Conservation (phyloP, 345 rosid species). For the Conringia planisiliqua region DNA sequence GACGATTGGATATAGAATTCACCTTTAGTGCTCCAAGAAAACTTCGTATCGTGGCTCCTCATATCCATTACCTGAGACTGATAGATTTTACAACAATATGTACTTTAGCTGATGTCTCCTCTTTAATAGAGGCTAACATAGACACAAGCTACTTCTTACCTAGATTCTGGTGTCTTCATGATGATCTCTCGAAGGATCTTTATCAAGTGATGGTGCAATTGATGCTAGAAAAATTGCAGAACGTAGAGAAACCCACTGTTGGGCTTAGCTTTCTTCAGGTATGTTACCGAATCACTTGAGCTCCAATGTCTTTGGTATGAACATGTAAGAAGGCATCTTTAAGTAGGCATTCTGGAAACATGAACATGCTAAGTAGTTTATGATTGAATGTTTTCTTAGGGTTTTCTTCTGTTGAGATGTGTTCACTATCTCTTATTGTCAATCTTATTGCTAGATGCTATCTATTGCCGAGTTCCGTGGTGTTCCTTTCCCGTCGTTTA, state of each 20-base stretch:
- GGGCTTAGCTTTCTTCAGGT: slow-evolving; percentile 18
- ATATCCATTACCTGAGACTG: slow-evolving; percentile 12
- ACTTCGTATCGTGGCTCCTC: slow-evolving; percentile 1
- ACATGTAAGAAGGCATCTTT: no score
- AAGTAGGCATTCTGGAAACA: no score
- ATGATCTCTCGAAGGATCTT: not conserved
- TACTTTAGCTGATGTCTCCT: not conserved
- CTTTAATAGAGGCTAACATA: slow-evolving; percentile 7
- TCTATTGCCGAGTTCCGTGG: slow-evolving; percentile 1
- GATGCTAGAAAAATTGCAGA: slow-evolving; percentile 8
- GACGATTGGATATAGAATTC: not conserved
- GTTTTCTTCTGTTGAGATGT: not conserved
- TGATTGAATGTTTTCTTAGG: not conserved
- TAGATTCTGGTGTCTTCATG: not conserved
- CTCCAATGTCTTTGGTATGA: not conserved
- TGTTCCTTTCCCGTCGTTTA: slow-evolving; percentile 2
- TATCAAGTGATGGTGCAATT: not conserved
- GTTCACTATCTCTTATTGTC: not conserved
- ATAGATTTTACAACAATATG: not conserved
- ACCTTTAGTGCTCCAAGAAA: not conserved
- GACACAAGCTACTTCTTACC: not conserved
- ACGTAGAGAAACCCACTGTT: slow-evolving; percentile 16
- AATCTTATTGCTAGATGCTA: slow-evolving; percentile 9
- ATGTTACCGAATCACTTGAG: not conserved
- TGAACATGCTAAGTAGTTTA: not conserved